Conservation (phyloP, 177 flowering plant species). For the Vitis hybrid region DNA sequence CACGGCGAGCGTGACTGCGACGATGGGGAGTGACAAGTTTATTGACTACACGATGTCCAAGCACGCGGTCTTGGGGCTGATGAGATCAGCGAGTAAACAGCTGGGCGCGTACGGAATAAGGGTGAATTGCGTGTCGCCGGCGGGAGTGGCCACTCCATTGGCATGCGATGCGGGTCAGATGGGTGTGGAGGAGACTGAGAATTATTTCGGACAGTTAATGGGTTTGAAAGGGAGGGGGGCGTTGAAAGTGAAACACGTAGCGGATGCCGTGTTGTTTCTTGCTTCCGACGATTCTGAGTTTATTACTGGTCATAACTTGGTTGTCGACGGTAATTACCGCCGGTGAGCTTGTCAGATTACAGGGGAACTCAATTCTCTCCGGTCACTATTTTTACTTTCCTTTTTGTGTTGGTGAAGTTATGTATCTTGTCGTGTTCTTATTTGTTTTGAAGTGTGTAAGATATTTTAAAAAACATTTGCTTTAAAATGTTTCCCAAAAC, state of each 20-base stretch:
- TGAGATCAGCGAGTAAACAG: slow-evolving; percentile 34
- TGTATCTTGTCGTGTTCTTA: too few species aligned
- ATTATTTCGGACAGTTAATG: neutral
- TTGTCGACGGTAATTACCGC: slow-evolving; percentile 42
- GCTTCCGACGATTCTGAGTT: slow-evolving; percentile 49
- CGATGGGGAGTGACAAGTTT: slow-evolving; percentile 6
- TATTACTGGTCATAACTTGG: slow-evolving; percentile 55
- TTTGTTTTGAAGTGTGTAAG: too few species aligned
- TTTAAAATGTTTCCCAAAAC: too few species aligned
- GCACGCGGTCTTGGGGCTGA: slow-evolving; percentile 58
- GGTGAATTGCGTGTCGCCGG: slow-evolving; percentile 62
- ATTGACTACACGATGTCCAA: slow-evolving; percentile 51
- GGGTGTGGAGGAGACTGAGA: slow-evolving; percentile 24
- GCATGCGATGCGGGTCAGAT: neutral
- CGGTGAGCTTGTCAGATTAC: too few species aligned
- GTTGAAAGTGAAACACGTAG: slow-evolving; percentile 39
- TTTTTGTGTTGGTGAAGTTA: too few species aligned
- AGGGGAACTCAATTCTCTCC: too few species aligned
- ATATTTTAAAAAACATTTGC: too few species aligned
- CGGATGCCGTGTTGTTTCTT: slow-evolving; percentile 60
- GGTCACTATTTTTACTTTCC: too few species aligned
- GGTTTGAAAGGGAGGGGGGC: slow-evolving; percentile 26
- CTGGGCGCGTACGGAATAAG: slow-evolving; percentile 51
- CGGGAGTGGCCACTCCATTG: slow-evolving; percentile 44
- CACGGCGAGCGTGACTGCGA: slow-evolving; percentile 38